Evolutionary conservation across 495 filamentous ascomycete genomes (phyloP), one percentile per base, ranked within the genome.

Genomic region (Pseudevernia furfuracea): DNA sequence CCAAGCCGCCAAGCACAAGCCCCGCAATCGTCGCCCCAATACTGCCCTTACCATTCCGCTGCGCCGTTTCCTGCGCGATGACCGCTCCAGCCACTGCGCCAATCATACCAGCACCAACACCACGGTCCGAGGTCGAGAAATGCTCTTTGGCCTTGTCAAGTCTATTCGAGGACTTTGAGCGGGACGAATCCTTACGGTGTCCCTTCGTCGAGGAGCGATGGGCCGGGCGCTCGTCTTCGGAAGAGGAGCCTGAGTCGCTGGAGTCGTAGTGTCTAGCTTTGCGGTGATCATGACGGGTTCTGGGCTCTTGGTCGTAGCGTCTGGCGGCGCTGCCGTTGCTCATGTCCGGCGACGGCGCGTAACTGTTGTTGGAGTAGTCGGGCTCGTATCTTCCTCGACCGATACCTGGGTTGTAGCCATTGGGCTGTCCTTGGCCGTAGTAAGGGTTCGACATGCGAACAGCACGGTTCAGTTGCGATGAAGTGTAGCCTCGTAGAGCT

Each of bases 1-100:
- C 57, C 57, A 59, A 43, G 25, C 57, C 57, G 5, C 57, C 57
- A 41, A 59, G 36, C 57, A 59, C 57, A 36, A 59, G 4, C n/a
- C 57, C 57, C 36, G 57, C 57, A 59, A 59, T 59, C 57, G 57
- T 59, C 25, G 57, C 57, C 39, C 57, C 57, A 41, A 59, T 41
- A 43, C 57, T 59, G 6, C 57, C 36, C 57, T 59, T 59, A 21
- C 57, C 57, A 28, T 59, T 59, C 23, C 57, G 2, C 57, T 59
- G 57, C 23, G 57, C 57, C 36, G 57, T 41, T 36, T 59, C 57
- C 57, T 59, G 57, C 37, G 57, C 57, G 1, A 59, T n/a, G n/a
- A 59, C 57, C 10, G 36, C 57, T 12, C 57, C 57, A 3, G 57
- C 57, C 25, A 59, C 36, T 0, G 57, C 57, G 15, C 57, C 57